These are phyloP conservation scores for Adansonia gregorii DNA, from an alignment of 441 rosid species.

Conservation along the genomic window DNA sequence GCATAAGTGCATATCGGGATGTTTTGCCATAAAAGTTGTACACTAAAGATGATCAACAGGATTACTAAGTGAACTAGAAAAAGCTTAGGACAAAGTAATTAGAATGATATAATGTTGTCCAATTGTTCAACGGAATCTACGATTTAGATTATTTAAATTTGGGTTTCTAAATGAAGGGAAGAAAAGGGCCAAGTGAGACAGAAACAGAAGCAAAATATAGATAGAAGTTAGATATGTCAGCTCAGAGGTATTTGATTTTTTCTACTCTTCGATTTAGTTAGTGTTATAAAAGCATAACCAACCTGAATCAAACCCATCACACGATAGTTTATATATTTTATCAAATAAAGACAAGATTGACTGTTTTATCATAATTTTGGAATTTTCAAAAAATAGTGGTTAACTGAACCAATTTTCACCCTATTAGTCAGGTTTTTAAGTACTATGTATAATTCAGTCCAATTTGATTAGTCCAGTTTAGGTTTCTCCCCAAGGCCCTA, in stretches of 20 bases:
- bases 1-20: neutral
- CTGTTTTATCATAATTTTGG: constrained; percentile 12
- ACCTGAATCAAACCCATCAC: constrained; percentile 3
- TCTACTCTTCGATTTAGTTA: constrained; percentile 5
- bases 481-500: neutral
- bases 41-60: neutral
- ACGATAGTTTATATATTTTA: neutral
- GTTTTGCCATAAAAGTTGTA: neutral
- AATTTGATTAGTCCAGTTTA: constrained; percentile 5
- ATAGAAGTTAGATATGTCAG: neutral
- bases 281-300: neutral
- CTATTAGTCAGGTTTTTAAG: neutral
- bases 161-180: constrained; percentile 7
- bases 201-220: neutral
- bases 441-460: neutral
- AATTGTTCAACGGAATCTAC: neutral
- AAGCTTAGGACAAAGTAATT: neutral
- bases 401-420: neutral
- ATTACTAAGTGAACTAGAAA: neutral
- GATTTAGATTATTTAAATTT: neutral
- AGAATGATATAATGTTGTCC: neutral
- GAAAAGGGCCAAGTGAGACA: constrained; percentile 9
- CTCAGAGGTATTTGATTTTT: neutral
- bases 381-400: neutral
- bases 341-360: neutral